A percentile compares a stretch with the other conserved stretches of the same genome.
phyloP scores from a whole-genome alignment of 345 rosid genomes.

The Clausena lansium region DNA sequence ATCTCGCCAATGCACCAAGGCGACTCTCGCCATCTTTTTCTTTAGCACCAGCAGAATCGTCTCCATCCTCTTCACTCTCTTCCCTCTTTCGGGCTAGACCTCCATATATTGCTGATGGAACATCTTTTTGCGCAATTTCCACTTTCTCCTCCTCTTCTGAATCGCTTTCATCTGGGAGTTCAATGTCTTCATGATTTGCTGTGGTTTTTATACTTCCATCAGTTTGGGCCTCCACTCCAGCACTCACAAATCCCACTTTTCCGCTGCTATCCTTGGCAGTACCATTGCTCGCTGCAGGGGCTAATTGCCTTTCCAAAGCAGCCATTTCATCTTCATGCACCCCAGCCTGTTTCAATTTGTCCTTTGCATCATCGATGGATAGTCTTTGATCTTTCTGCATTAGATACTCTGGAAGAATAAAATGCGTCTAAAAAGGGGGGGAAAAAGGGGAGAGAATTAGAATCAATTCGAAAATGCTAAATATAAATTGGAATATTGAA shows the following conservation, averaged over 20 bases:
- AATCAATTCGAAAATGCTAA: neutral
- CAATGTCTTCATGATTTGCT: constrained; percentile 76
- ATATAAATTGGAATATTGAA: neutral
- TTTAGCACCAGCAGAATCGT: constrained; percentile 21
- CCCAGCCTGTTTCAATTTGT: constrained; percentile 81
- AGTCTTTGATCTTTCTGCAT: constrained; percentile 87
- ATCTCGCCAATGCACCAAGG: constrained; percentile 84
- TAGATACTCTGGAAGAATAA: constrained; percentile 81
- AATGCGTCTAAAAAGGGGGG: constrained; percentile 59
- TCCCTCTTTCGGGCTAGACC: constrained; percentile 76
- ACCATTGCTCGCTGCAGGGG: constrained; percentile 39
- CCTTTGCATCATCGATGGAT: constrained; percentile 83
- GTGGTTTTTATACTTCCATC: constrained; percentile 40
- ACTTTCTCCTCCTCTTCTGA: constrained; percentile 64
- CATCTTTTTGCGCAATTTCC: constrained; percentile 75
- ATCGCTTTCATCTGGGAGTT: constrained; percentile 80
- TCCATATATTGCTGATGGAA: constrained; percentile 81
- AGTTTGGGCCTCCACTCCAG: constrained; percentile 68
- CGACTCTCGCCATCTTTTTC: constrained; percentile 38
- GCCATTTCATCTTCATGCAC: constrained; percentile 91
- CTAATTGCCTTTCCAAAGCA: constrained; percentile 79
- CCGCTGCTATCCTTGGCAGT: constrained; percentile 47
- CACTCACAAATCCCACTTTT: constrained; percentile 86
- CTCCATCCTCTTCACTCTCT: constrained; percentile 29
- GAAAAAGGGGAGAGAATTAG: constrained; percentile 1